Evolutionary conservation across 2,329 filamentous ascomycete genomes (phyloP), one percentile per base, ranked within the genome.

Genomic region (Zalaria sp.): DNA sequence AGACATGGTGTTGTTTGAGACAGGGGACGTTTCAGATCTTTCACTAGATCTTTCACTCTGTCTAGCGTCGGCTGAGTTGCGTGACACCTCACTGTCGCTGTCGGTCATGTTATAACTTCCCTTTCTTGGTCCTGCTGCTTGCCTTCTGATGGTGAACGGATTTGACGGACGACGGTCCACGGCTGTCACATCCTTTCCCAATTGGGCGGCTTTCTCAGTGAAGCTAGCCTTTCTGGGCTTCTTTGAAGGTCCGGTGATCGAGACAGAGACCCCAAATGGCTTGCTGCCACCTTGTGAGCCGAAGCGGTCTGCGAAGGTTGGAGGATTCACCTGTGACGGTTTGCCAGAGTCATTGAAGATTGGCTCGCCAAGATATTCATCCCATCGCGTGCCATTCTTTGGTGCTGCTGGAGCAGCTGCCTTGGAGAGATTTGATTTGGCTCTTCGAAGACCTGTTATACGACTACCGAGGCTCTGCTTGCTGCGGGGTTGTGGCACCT

Each of bases 401-500:
- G 18, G 18, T 18, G 18, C 18, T 18, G 18, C 18, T 18, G 18
- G 18, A 18, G 18, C 18, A 18, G 18, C 18, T 18, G 18, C 18
- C 18, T 18, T 18, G 18, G 18, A 18, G 18, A 18, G 18, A 18
- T 18, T 18, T 18, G 18, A 18, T 18, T 18, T 18, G 18, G 18
- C 18, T 18, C 18, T 18, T 18, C 18, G 18, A 18, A 18, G 18
- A 18, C 18, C 18, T 18, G 18, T 18, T 18, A 18, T 18, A 18
- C 18, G 18, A 18, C 18, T 34, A 39, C 44, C 11, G 45, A 42
- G 18, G 46, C 49, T 32, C 41, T 38, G 18, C 49, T 34, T 5
- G 44, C 34, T 18, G 51, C 41, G n/a, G 50, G 49, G 39, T 57
- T 58, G 18, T 18, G 45, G 11, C 51, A 53, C 38, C 48, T 49